phyloP scores from a whole-genome alignment of 495 filamentous ascomycete genomes.

The Letharia lupina region DNA sequence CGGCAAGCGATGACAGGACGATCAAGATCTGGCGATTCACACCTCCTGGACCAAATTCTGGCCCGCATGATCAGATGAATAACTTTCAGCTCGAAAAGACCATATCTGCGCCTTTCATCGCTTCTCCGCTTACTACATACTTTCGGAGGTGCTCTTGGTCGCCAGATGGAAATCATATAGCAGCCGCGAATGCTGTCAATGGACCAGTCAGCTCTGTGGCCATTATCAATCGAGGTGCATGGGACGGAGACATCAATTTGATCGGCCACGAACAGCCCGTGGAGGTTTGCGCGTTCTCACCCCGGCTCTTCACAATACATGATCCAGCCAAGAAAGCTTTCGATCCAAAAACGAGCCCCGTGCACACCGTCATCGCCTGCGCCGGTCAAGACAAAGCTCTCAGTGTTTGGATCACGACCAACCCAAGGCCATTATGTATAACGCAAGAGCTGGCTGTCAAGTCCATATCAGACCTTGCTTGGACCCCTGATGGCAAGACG shows the following conservation, averaged over 20 bases:
- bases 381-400: conserved; percentile 93
- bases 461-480: conserved; percentile 86
- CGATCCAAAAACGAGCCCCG: conserved; percentile 34
- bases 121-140: conserved; percentile 90
- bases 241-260: conserved; percentile 95
- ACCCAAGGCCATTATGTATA: conserved; percentile 79
- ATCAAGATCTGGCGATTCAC: conserved; percentile 97
- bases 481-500: conserved; percentile 85
- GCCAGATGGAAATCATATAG: conserved; percentile 93
- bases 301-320: conserved; percentile 73
- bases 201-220: conserved; percentile 95
- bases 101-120: conserved; percentile 73
- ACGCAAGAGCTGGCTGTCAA: conserved; percentile 81
- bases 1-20: conserved; percentile 89
- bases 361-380: conserved; percentile 87
- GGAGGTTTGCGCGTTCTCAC: conserved; percentile 95
- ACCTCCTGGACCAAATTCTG: conserved; percentile 83
- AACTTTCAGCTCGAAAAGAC: conserved; percentile 89
- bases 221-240: conserved; percentile 83
- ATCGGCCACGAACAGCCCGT: conserved; percentile 96
- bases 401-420: conserved; percentile 95
- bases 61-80: conserved; percentile 84
- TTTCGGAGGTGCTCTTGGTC: conserved; percentile 96
- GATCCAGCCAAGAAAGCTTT: conserved; percentile 41
- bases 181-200: conserved; percentile 92